phyloP scores from a whole-genome alignment of 2,329 filamentous ascomycete species.

The Penicillium hesseltinei region DNA sequence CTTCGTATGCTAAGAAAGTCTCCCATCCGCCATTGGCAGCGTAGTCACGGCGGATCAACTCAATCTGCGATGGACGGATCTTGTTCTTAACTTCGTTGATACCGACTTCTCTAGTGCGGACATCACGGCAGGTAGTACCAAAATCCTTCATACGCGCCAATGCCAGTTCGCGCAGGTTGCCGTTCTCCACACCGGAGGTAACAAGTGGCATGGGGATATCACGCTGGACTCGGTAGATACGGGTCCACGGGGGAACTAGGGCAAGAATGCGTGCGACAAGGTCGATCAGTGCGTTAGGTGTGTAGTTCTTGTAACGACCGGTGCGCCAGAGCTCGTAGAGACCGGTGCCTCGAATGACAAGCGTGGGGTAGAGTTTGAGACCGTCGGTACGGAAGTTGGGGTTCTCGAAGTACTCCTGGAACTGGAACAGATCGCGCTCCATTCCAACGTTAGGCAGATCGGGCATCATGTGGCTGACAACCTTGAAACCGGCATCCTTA shows the following conservation, averaged over 20 bases:
- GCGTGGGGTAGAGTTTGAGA: slow-evolving; percentile 94
- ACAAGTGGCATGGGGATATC: slow-evolving; percentile 99
- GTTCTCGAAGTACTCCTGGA: slow-evolving; percentile 96
- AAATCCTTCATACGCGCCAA: slow-evolving; percentile 99
- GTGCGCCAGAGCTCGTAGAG: slow-evolving; percentile 97
- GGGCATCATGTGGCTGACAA: slow-evolving; percentile 99
- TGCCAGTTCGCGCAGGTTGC: slow-evolving; percentile 89
- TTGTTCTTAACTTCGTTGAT: slow-evolving; percentile 99
- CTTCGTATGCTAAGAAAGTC: slow-evolving; percentile 96
- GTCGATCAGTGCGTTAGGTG: slow-evolving; percentile 92
- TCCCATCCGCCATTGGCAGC: slow-evolving; percentile 96
- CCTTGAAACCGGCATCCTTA: slow-evolving; percentile 98
- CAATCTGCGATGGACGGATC: slow-evolving; percentile 92
- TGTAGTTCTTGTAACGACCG: slow-evolving; percentile 97
- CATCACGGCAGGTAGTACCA: slow-evolving; percentile 92
- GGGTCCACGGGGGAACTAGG: slow-evolving; percentile 92
- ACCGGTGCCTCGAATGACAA: slow-evolving; percentile 94
- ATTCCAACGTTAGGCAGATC: slow-evolving; percentile 97
- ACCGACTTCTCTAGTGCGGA: slow-evolving; percentile 92
- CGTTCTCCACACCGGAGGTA: slow-evolving; percentile 97
- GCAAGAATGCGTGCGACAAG: slow-evolving; percentile 95
- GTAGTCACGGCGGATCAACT: slow-evolving; percentile 92
- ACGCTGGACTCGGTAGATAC: slow-evolving; percentile 96
- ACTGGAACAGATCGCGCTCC: slow-evolving; percentile 96
- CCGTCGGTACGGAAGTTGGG: slow-evolving; percentile 95